These are phyloP conservation scores for Coemansia sp. DNA, from an alignment of 192 early-diverging fungal genomes.

Conservation along the genomic window DNA sequence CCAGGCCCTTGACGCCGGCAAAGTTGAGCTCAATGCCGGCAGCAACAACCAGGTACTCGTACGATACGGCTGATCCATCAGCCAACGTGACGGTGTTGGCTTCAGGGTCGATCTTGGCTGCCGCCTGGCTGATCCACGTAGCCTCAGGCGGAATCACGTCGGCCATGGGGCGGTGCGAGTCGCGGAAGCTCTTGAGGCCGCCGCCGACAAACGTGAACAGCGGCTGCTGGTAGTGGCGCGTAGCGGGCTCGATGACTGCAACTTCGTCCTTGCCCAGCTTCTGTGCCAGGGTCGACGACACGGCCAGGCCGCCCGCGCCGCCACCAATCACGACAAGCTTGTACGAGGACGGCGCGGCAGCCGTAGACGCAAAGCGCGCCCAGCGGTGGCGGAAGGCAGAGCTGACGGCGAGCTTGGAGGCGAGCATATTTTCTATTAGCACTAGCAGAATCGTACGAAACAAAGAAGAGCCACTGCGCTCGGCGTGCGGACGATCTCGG, in stretches of 20 bases:
- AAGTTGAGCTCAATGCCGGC: conserved; percentile 74
- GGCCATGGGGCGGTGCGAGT: conserved; percentile 62
- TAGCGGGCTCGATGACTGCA: conserved; percentile 71
- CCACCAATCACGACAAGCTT: conserved; percentile 52
- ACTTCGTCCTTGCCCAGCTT: conserved; percentile 62
- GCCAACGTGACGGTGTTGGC: conserved; percentile 62
- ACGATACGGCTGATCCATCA: conserved; percentile 59
- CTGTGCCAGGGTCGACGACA: conserved; percentile 65
- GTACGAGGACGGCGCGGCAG: conserved; percentile 42
- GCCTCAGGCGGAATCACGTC: conserved; percentile 69
- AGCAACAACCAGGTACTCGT: conserved; percentile 70
- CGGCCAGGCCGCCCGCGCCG: conserved; percentile 54
- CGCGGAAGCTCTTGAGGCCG: conserved; percentile 72
- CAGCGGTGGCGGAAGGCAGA: conserved; percentile 12
- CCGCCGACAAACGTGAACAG: conserved; percentile 88
- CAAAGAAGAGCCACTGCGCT: too few relatives aligned
- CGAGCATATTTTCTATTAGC: conserved; percentile 21
- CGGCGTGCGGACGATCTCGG: too few relatives aligned
- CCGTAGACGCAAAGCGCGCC: conserved; percentile 32
- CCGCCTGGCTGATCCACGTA: conserved; percentile 71
- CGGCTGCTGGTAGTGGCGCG: conserved; percentile 79
- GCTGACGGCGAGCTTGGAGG: conserved; percentile 18
- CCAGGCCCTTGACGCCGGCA: conserved; percentile 71
- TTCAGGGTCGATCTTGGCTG: conserved; percentile 64
- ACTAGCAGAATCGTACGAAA: not conserved